phyloP scores from a whole-genome alignment of 805 yeast species.

The Yarrowia phangngaensis region DNA sequence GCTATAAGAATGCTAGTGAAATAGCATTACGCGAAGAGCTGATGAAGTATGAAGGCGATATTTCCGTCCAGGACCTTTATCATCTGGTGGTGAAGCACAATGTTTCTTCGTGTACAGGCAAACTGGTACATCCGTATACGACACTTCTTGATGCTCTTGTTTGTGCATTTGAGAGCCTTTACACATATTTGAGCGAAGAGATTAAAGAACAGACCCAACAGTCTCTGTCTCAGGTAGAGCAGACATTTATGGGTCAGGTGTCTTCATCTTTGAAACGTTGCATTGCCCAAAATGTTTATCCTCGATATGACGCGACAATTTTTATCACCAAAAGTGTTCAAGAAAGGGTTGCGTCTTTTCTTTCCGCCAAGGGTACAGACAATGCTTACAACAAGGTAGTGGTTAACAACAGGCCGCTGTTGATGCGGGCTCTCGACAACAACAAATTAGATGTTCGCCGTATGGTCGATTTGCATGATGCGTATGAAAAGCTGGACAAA shows the following conservation, averaged over 20 bases:
- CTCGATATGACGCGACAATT: neutral
- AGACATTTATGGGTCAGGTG: constrained; percentile 1
- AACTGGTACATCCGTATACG: neutral
- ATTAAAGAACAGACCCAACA: neutral
- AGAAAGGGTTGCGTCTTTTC: constrained; percentile 1
- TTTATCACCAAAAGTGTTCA: neutral
- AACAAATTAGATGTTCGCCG: constrained; percentile 10
- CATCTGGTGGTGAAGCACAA: constrained; percentile 5
- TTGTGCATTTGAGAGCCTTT: constrained; percentile 10
- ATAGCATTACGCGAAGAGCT: neutral
- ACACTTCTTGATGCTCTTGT: constrained; percentile 7
- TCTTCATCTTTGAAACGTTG: constrained; percentile 9
- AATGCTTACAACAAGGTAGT: constrained; percentile 7
- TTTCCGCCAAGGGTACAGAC: neutral
- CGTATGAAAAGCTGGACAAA: constrained; percentile 14
- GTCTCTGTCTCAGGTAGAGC: neutral
- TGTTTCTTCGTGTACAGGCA: neutral
- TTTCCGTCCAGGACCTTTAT: constrained; percentile 5
- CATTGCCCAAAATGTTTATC: constrained; percentile 11
- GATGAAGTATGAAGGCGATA: neutral
- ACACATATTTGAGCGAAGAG: too few species aligned
- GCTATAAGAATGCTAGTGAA: neutral
- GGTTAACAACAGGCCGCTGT: constrained; percentile 4
- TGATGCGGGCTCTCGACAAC: constrained; percentile 5
- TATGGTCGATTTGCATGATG: constrained; percentile 1